A percentile compares a stretch with the other conserved stretches of the same genome.
Evolutionary conservation across 805 yeast species (phyloP).

Genomic region (Yamadazyma kitorensis): DNA sequence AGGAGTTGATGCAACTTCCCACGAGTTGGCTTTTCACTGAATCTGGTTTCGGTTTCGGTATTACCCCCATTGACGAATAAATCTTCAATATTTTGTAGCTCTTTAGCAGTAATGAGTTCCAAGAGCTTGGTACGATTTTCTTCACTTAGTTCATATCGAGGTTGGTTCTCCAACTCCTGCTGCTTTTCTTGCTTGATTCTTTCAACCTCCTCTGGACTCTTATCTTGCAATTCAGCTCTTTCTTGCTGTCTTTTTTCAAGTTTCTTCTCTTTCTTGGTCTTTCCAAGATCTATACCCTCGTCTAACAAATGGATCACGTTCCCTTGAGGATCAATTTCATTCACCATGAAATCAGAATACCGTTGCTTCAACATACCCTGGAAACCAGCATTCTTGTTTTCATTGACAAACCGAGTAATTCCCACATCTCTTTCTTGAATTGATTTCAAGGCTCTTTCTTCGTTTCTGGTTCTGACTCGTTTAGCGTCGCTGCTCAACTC

Average conservation of each 20-base stretch:
- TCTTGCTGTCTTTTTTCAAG: constrained; percentile 41
- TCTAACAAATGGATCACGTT: constrained; percentile 73
- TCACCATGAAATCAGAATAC: constrained; percentile 90
- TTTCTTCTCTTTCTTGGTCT: constrained; percentile 47
- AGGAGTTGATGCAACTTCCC: constrained; percentile 76
- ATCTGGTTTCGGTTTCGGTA: constrained; percentile 54
- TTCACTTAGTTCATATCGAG: constrained; percentile 42
- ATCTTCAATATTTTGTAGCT: constrained; percentile 52
- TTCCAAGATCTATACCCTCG: constrained; percentile 57
- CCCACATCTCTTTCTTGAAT: constrained; percentile 66
- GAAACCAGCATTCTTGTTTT: constrained; percentile 54
- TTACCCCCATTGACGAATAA: constrained; percentile 54
- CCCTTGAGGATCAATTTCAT: constrained; percentile 72
- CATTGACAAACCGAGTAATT: constrained; percentile 65
- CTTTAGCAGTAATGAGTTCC: constrained; percentile 57
- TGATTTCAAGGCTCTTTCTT: constrained; percentile 6
- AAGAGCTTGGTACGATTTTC: constrained; percentile 48
- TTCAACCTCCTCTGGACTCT: constrained; percentile 31
- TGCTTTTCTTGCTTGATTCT: constrained; percentile 18
- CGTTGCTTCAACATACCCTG: constrained; percentile 80
- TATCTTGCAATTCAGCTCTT: constrained; percentile 29
- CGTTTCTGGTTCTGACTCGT: constrained; percentile 5
- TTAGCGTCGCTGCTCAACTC: constrained; percentile 4
- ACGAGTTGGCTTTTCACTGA: constrained; percentile 69
- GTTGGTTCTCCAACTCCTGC: constrained; percentile 18